Conservation (phyloP, 768 basidiomycete genomes). For the Lactarius indigo region DNA sequence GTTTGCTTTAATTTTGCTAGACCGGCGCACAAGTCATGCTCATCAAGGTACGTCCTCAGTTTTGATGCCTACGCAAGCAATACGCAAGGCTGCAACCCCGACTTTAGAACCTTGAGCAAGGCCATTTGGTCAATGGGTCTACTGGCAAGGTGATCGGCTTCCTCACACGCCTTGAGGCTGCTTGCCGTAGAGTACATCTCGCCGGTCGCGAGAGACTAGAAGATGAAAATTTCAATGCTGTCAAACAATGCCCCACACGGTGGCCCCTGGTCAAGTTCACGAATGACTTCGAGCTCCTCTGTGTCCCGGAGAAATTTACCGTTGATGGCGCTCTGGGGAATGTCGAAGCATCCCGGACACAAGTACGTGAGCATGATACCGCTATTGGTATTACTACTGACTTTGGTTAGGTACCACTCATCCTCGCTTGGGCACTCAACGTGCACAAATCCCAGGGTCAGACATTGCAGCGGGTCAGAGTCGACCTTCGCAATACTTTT, state of each 20-base stretch:
- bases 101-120: constrained; percentile 62
- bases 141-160: constrained; percentile 55
- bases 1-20: constrained; percentile 34
- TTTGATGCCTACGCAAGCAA: not conserved
- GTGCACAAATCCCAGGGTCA: constrained; percentile 92
- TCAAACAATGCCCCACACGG: not conserved
- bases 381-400: not conserved
- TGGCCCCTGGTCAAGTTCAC: constrained; percentile 66
- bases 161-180: constrained; percentile 42
- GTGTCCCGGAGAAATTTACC: constrained; percentile 58
- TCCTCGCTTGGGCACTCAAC: constrained; percentile 83
- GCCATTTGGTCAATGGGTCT: constrained; percentile 66
- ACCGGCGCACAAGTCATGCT: constrained; percentile 86
- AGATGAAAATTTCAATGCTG: not conserved
- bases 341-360: constrained; percentile 56
- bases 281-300: constrained; percentile 43
- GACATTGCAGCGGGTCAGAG: constrained; percentile 78
- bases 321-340: constrained; percentile 56
- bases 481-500: constrained; percentile 72
- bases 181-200: constrained; percentile 29
- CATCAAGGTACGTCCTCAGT: constrained; percentile 48
- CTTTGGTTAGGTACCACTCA: constrained; percentile 46
- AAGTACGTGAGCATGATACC: constrained; percentile 39
- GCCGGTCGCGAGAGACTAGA: not conserved
- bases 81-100: not conserved